These are phyloP conservation scores for Boeremia lycopersici DNA, from an alignment of 2,329 filamentous ascomycete species.

Conservation along the genomic window DNA sequence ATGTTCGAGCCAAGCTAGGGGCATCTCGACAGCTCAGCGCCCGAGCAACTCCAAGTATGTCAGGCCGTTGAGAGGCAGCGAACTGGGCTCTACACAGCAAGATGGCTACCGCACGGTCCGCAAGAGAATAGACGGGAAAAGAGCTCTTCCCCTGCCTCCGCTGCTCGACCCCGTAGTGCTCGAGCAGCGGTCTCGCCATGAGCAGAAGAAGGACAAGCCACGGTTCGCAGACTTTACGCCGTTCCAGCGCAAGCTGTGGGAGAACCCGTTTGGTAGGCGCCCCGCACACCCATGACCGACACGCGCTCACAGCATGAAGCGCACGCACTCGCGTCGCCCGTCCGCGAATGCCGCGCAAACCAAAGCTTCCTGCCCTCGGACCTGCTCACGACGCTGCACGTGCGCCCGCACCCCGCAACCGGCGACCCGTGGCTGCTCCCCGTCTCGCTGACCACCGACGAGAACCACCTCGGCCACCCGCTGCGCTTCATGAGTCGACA, in stretches of 20 bases:
- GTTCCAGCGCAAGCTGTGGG: conserved; percentile 64
- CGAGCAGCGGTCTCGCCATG: conserved; percentile 43
- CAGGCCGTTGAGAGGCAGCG: conserved; percentile 20
- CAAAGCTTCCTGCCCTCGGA: conserved; percentile 59
- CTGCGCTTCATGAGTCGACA: conserved; percentile 29
- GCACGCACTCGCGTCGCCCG: conserved; percentile 64
- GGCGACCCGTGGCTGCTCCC: conserved; percentile 63
- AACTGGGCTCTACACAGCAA: conserved; percentile 38
- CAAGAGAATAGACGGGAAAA: conserved; percentile 40
- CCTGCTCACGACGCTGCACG: conserved; percentile 67
- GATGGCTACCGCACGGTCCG: conserved; percentile 43
- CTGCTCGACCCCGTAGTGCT: conserved; percentile 54
- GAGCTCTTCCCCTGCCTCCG: conserved; percentile 54
- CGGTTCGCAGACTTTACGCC: conserved; percentile 51
- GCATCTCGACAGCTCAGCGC: conserved; percentile 9
- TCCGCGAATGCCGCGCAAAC: conserved; percentile 63
- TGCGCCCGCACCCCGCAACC: conserved; percentile 62
- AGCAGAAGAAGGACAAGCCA: conserved; percentile 50
- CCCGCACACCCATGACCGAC: conserved; percentile 5
- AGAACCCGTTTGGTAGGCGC: conserved; percentile 67
- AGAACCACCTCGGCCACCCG: conserved; percentile 30
- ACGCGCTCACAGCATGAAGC: conserved; percentile 51
- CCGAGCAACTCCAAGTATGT: conserved; percentile 18
- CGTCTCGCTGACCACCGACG: conserved; percentile 35
- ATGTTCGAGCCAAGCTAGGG: conserved; percentile 26